phyloP scores from a whole-genome alignment of 1,139 yeast genomes.

The Blastobotrys indianensis region DNA sequence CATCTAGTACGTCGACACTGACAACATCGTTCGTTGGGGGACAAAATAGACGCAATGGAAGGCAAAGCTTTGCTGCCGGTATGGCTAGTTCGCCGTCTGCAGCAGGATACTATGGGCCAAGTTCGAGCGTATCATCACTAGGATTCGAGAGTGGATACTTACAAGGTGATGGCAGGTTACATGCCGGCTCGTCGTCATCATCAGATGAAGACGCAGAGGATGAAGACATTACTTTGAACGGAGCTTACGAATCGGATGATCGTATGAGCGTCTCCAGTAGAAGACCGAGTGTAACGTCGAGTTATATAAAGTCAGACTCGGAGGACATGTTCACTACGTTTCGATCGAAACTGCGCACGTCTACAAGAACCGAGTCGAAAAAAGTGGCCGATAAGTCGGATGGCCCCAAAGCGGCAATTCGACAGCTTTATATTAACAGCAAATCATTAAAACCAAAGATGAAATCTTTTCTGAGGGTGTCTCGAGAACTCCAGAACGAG shows the following conservation, averaged over 20 bases:
- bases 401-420: slow-evolving; percentile 11
- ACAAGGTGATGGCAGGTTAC: slow-evolving; percentile 7
- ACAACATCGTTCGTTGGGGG: neutral
- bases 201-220: slow-evolving; percentile 19
- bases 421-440: slow-evolving; percentile 16
- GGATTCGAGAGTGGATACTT: slow-evolving; percentile 22
- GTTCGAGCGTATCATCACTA: slow-evolving; percentile 25
- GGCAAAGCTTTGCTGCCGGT: slow-evolving; percentile 1
- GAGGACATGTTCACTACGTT: neutral
- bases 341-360: too few species aligned
- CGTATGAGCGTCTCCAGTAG: slow-evolving; percentile 24
- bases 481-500: slow-evolving; percentile 32
- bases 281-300: slow-evolving; percentile 16
- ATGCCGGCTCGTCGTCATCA: slow-evolving; percentile 15
- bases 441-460: slow-evolving; percentile 29
- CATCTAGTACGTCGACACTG: neutral
- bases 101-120: slow-evolving; percentile 20
- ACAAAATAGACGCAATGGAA: neutral
- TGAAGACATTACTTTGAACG: slow-evolving; percentile 9
- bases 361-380: neutral
- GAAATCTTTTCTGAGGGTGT: slow-evolving; percentile 29
- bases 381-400: neutral
- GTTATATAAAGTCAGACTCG: neutral
- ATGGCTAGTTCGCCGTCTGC: slow-evolving; percentile 12
- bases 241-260: slow-evolving; percentile 26